Evolutionary conservation across 495 filamentous ascomycete species (phyloP).

Genomic region (Talaromyces proteolyticus): DNA sequence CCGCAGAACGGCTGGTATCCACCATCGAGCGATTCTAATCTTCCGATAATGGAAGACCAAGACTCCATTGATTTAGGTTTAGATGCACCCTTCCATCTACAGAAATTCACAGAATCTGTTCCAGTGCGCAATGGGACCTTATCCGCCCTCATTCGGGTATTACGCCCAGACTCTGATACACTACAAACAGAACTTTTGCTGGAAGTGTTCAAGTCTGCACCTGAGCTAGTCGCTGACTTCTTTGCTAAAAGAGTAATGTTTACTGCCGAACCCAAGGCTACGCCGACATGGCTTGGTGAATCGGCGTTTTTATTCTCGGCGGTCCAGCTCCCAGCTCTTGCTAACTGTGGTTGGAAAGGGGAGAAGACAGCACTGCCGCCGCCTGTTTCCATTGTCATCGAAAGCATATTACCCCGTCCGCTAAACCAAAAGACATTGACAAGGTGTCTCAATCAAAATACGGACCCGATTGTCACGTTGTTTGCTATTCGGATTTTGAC

Average conservation of each 20-base stretch:
- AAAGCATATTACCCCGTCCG: slow-evolving; percentile 82
- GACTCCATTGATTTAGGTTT: slow-evolving; percentile 60
- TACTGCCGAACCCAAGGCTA: slow-evolving; percentile 83
- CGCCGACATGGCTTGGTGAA: slow-evolving; percentile 90
- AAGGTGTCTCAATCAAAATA: slow-evolving; percentile 69
- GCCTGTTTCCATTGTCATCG: slow-evolving; percentile 66
- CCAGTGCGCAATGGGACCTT: slow-evolving; percentile 70
- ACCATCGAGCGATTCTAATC: slow-evolving; percentile 53
- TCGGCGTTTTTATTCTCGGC: slow-evolving; percentile 77
- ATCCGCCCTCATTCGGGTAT: slow-evolving; percentile 66
- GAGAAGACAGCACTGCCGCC: slow-evolving; percentile 55
- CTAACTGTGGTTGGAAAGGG: slow-evolving; percentile 58
- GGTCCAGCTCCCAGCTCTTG: slow-evolving; percentile 66
- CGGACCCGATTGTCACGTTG: slow-evolving; percentile 64
- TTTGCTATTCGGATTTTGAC: slow-evolving; percentile 75
- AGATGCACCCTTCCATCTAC: slow-evolving; percentile 59
- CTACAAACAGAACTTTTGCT: slow-evolving; percentile 77
- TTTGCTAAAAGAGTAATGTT: slow-evolving; percentile 76
- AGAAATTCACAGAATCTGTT: slow-evolving; percentile 57
- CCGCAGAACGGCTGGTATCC: slow-evolving; percentile 69
- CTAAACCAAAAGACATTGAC: slow-evolving; percentile 69
- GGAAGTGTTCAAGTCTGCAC: slow-evolving; percentile 70
- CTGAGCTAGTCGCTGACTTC: slow-evolving; percentile 80
- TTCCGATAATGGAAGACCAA: slow-evolving; percentile 30
- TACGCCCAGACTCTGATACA: slow-evolving; percentile 76